Conservation (phyloP, 768 basidiomycete species). For the Mycena haematopus region DNA sequence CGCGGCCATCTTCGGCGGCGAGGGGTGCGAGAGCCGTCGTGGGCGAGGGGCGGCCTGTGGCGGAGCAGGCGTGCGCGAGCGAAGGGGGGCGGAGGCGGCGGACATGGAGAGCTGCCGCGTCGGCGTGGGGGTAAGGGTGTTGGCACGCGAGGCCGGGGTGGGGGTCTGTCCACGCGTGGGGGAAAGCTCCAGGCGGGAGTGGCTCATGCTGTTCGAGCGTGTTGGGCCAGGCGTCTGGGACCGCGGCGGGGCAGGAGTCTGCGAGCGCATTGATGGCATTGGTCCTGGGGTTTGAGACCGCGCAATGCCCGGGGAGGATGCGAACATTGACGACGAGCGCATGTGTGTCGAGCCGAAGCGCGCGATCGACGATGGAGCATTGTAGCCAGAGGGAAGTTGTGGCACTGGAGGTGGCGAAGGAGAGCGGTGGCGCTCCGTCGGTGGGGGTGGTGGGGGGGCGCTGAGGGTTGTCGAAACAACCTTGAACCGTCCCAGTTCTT, state of each 20-base stretch:
- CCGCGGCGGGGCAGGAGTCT: slow-evolving; percentile 45
- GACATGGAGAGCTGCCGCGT: slow-evolving; percentile 47
- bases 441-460: slow-evolving; percentile 39
- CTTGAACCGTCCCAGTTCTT: slow-evolving; percentile 66
- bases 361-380: slow-evolving; percentile 43
- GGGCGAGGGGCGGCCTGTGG: slow-evolving; percentile 40
- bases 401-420: slow-evolving; percentile 42
- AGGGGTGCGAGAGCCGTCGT: slow-evolving; percentile 57
- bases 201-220: slow-evolving; percentile 27
- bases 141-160: slow-evolving; percentile 46
- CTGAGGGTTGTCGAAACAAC: slow-evolving; percentile 51
- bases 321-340: slow-evolving; percentile 62
- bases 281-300: slow-evolving; percentile 40
- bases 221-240: slow-evolving; percentile 39
- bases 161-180: slow-evolving; percentile 50
- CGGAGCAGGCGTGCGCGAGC: slow-evolving; percentile 40
- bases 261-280: slow-evolving; percentile 44
- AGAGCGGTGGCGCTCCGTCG: slow-evolving; percentile 37
- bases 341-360: slow-evolving; percentile 61
- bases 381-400: slow-evolving; percentile 41
- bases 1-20: slow-evolving; percentile 58
- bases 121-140: slow-evolving; percentile 43
- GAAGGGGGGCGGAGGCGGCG: slow-evolving; percentile 36
- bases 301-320: slow-evolving; percentile 42
- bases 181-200: slow-evolving; percentile 28